Base-by-base conservation (phyloP, 257 asterid species). In the Nicotiana sylvestris region DNA sequence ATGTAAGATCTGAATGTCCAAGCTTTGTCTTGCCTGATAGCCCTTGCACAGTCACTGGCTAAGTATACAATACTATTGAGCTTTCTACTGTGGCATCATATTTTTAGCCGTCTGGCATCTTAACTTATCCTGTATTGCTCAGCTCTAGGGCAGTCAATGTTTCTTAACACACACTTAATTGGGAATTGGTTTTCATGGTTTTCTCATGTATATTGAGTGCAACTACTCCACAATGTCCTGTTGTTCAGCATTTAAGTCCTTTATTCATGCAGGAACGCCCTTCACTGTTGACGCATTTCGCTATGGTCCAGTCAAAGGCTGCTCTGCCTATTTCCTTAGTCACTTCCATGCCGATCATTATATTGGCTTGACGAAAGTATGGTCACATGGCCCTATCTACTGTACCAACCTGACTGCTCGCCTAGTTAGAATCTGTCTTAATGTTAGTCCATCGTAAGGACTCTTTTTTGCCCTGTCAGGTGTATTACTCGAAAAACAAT, bases 311-410 rank as follows among this genome's bases (percentile, higher is more conserved):
- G 51, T 85, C 69, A 76, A 82, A 13, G 83, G 53, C 7, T 82
- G 88, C 67, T 30, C 62, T 18, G 81, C 83, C 29, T 85, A 85
- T 57, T 85, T 85, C 79, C 83, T 85, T 37, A 82, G 13, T 8
- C 88, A 85, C 66, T 85, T 82, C 83, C 85, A 85, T 55, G 88
- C 85, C 11, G 88, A 85, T 77, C 88, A 85, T 43, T 85, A 85
- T 56, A 74, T 72, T 16, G 88, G 85, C 77, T 82, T 85, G 81
- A 68, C 56, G 58, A 85, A 82, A 61, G 11, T 30, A 46, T 85
- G 88, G 88, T 82, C 85, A 55, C 83, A 85, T 82, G 88, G 85
- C 6, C 82, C 78, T 17, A 85, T 85, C 82, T 85, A 85, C 66
- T 82, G 85, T 65, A 85, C 85, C 65, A 35, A 84, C 57, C 80